Evolutionary conservation across 768 basidiomycete genomes (phyloP).

Genomic region (Serendipita vermifera): DNA sequence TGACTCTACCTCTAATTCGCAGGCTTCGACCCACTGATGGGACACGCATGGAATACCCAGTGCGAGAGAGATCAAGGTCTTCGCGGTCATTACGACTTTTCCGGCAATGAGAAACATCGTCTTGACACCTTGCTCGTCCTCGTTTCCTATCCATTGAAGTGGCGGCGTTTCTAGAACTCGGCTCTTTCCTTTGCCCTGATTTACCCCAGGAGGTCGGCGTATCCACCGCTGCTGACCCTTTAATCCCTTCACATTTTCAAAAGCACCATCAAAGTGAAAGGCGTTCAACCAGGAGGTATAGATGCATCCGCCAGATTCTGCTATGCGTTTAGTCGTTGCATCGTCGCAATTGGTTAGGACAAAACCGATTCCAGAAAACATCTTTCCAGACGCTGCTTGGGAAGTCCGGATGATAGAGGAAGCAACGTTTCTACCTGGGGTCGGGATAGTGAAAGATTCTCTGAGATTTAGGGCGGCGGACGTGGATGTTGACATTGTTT

Average conservation of each 20-base stretch:
- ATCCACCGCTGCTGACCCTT: neutral
- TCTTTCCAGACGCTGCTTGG: neutral
- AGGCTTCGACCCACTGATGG: neutral
- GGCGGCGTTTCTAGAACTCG: neutral
- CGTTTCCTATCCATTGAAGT: neutral
- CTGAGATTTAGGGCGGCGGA: neutral
- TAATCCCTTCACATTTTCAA: neutral
- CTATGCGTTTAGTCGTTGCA: neutral
- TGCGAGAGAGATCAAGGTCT: neutral
- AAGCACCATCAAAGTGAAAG: neutral
- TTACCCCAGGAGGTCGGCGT: neutral
- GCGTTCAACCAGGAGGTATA: neutral
- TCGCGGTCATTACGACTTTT: neutral
- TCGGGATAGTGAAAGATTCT: neutral
- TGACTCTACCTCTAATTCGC: neutral
- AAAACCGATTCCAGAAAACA: neutral
- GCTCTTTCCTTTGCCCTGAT: neutral
- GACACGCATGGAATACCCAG: neutral
- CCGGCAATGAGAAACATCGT: slow-evolving; percentile 3
- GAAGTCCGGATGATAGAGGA: neutral
- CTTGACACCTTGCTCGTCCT: neutral
- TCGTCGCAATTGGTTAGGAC: neutral
- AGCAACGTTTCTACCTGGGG: neutral
- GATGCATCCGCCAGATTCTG: neutral
- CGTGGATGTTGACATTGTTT: neutral